phyloP scores from a whole-genome alignment of 1,284 basidiomycete genomes.

The Ceratobasidium sp. region DNA sequence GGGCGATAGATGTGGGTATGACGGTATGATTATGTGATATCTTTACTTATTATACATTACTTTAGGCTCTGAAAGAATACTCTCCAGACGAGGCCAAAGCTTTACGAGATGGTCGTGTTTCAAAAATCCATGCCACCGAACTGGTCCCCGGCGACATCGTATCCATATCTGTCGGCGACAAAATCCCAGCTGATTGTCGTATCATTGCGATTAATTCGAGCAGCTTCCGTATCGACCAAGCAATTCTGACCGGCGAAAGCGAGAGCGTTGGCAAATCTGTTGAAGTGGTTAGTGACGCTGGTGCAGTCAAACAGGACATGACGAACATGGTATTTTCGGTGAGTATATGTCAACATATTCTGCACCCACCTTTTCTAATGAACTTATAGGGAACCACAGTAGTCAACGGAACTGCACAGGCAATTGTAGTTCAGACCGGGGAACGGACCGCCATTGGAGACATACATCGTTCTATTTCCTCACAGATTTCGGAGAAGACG shows the following conservation, averaged over 20 bases:
- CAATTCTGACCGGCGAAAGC: conserved; percentile 94
- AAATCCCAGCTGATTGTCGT: conserved; percentile 93
- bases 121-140: conserved; percentile 83
- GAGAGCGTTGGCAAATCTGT: conserved; percentile 86
- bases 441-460: conserved; percentile 91
- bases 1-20: conserved; percentile 89
- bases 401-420: conserved; percentile 88
- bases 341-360: conserved; percentile 54
- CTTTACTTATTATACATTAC: conserved; percentile 18
- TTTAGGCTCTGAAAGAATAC: conserved; percentile 91
- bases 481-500: conserved; percentile 92
- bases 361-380: not conserved
- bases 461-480: conserved; percentile 93
- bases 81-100: conserved; percentile 95
- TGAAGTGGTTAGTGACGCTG: conserved; percentile 73
- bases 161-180: conserved; percentile 91
- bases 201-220: conserved; percentile 90
- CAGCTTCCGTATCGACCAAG: conserved; percentile 94
- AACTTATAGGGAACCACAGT: conserved; percentile 86
- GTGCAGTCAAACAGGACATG: conserved; percentile 96
- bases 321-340: conserved; percentile 94
- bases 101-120: conserved; percentile 79
- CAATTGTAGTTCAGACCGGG: conserved; percentile 90
- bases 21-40: conserved; percentile 11
- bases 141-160: conserved; percentile 96